Percentiles rank a stretch among this genome's conserved stretches.
These are phyloP conservation scores for Volvox africanus DNA, from an alignment of 139 green algal species.

Conservation along the genomic window DNA sequence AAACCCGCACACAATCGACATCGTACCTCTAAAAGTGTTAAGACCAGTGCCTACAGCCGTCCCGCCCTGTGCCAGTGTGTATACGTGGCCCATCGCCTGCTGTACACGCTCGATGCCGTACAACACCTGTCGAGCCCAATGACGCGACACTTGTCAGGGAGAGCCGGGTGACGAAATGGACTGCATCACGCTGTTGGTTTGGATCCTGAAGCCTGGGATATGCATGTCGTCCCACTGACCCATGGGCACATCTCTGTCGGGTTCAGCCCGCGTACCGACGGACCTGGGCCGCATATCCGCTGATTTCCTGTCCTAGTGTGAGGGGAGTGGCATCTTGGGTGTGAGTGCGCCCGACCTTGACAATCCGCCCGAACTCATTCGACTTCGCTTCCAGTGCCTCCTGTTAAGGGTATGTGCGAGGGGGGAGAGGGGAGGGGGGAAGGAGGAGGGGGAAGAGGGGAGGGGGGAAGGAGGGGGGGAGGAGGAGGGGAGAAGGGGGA, in stretches of 20 bases:
- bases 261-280: background rate
- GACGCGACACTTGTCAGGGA: too few relatives aligned
- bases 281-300: slow-evolving; percentile 90
- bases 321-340: slow-evolving; percentile 95
- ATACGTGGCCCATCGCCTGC: slow-evolving; percentile 78
- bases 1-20: background rate
- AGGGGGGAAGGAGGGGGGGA: background rate
- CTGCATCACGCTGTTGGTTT: too few relatives aligned
- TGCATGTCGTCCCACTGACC: too few relatives aligned
- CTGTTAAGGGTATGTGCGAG: background rate
- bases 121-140: slow-evolving; percentile 71
- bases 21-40: slow-evolving; percentile 77
- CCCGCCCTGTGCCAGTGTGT: slow-evolving; percentile 90
- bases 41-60: slow-evolving; percentile 97
- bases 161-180: too few relatives aligned
- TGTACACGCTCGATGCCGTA: slow-evolving; percentile 85
- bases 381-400: slow-evolving; percentile 69
- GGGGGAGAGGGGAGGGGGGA: background rate
- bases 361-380: slow-evolving; percentile 84
- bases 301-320: slow-evolving; percentile 96
- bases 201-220: too few relatives aligned
- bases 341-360: slow-evolving; percentile 98
- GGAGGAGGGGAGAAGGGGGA: background rate
- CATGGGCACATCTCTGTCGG: too few relatives aligned
- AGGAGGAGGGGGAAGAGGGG: background rate